Evolutionary conservation across 129 eudicot genomes (phyloP), one percentile per base, ranked within the genome.

Genomic region (Helianthus tuberosus): DNA sequence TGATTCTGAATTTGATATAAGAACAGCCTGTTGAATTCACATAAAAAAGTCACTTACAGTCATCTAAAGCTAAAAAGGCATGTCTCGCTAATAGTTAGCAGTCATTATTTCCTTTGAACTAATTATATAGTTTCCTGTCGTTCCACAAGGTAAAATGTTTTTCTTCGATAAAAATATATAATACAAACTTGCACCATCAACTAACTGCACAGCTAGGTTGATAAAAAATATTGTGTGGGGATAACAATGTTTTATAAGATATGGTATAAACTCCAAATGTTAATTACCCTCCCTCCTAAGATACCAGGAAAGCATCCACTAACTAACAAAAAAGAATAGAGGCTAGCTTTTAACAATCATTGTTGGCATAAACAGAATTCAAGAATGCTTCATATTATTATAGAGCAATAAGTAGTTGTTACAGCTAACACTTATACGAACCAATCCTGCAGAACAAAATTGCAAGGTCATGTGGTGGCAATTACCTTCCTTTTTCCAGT

Each of bases 1-100:
- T 68, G 98, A 88, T 76, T 75, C 86, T 8, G 86, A 77, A 53
- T 70, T 50, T 46, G 92, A 59, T 80, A 62, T 83, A 58, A 75
- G 81, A 49, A 71, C 76, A 66, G 79, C 90, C 98, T 93, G 97
- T 55, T 66, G 48, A 52, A 72, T 41, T 69, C 53, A 44, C 68
- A 72, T 41, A 55, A 62, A 72, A 65, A 36, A 38, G 61, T 72
- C 68, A 79, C 29, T 71, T 27, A 25, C 66, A 55, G 23, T 63
- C 29, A 71, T 71, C 70, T 63, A 12, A 63, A 71, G 48, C 15
- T 23, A 70, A 77, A 59, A 59, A 44, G 46, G 58, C 14, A 58
- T 44, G 25, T 71, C 54, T 59, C 14, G 51, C 23, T 11, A 16
- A 25, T 36, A 70, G 64, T 39, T 39, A 20, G 55, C 15, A 50